Evolutionary conservation across 2,329 filamentous ascomycete species (phyloP), one percentile per base, ranked within the genome.

Genomic region (Colletotrichum paranaense): DNA sequence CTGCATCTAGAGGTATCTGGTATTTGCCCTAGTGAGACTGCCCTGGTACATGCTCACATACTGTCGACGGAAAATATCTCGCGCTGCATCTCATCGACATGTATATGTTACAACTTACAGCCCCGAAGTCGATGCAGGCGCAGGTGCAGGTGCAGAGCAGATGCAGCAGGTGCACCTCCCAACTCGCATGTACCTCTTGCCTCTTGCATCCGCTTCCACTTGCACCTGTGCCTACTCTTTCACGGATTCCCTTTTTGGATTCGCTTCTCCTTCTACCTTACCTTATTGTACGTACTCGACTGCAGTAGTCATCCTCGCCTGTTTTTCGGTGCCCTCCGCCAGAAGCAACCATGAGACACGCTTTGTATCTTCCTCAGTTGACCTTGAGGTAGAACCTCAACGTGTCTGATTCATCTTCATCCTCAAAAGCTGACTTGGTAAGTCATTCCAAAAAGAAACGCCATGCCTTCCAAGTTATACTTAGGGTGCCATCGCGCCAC

Each of bases 331-430:
- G 53, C 24, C 30, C 22, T 30, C 22, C 32, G 30, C 62, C 46
- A 52, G 19, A 35, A 32, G 32, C 38, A 30, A 46, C 32, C 49
- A 71, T 67, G 63, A 57, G 63, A 57, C 63, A 68, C 56, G 46
- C 26, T 35, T 30, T n/a, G 46, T 71, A 49, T 32, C 19, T 30
- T 22, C 38, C 38, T 42, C 38, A 16, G 14, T 42, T 42, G 30
- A 32, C n/a, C 62, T 46, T 16, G 8, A 28, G 16, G 32, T 19
- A 32, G 11, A 11, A n/a, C 12, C 14, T 12, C 60, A 2, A 53
- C 9, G 26, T 30, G n/a, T 52, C 24, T 16, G 19, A 32, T 28
- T 22, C 38, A 28, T 19, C 9, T 4, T 7, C 16, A 9, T 49
- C 42, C 16, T n/a, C 42, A 49, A n/a, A 7, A 49, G 19, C 42